Evolutionary conservation across 345 rosid genomes (phyloP), one percentile per base, ranked within the genome.

Genomic region (Eutrema japonicum): DNA sequence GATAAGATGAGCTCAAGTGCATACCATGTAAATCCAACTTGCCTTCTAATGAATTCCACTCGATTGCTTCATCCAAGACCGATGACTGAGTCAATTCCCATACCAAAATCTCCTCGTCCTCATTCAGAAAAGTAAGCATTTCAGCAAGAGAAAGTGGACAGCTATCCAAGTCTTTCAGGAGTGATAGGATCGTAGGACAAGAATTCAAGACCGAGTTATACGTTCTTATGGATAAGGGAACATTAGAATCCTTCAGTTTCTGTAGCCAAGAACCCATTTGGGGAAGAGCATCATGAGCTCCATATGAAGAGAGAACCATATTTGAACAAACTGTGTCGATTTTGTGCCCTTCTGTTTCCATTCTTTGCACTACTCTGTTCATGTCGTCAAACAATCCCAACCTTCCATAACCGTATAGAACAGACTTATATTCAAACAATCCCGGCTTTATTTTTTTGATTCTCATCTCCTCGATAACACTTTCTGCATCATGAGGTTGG

Each of bases 1-100:
- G 49, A 73, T 91, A 94, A 13, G 97, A 87, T 2, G 97, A 67
- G 58, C 85, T 81, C 33, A 80, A 73, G 73, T 91, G 93, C 95
- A 89, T 85, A 36, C 97, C 95, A 74, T 94, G 98, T 71, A 93
- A 82, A 72, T 94, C 96, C 85, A 94, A 42, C 82, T 91, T 91
- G 11, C 73, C 82, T 43, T 89, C 95, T 16, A 43, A 70, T 2
- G 72, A 58, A 59, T 62, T 70, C 93, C 93, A 88, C 72, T 76
- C 81, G 75, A 83, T 82, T 1, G 83, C 83, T 49, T 83, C 85
- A 16, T 78, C 71, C 77, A 94, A 58, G 36, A 89, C 90, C 0
- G 80, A 72, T 2, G 86, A 86, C 47, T 18, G 76, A 53, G 75
- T 77, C 89, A 94, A 70, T 68, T 80, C 86, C 5, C 51, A 26